Evolutionary conservation across 108 stramenopile species (phyloP), one percentile per base, ranked within the genome.

Genomic region (Skeletonema costatum): DNA sequence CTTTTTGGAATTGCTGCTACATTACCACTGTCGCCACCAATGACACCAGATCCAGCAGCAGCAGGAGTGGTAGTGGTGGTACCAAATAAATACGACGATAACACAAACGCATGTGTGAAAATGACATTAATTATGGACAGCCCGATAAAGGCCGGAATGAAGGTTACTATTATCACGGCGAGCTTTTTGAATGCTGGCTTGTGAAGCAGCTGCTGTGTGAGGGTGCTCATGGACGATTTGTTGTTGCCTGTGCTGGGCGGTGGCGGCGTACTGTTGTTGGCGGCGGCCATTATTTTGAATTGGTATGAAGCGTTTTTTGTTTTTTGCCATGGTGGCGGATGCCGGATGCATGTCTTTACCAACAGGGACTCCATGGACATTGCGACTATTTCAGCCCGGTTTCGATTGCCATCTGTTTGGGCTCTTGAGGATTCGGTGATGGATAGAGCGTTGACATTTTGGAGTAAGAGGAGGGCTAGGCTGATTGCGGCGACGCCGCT

Each of bases 351-450:
- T 35, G 33, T 35, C 33, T 41, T 11, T 12, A 1, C 11, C 11
- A 51, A 0, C 2, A 0, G 53, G 53, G 53, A 56, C 25, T 56
- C 53, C 53, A 56, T 5, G 21, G 25, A n/a, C 53, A 56, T 56
- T 56, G 53, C 53, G 53, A 56, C 53, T 25, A 1, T 10, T 56
- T 56, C 53, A 56, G 16, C 2, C 53, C 53, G 2, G 14, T 16
- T 53, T 53, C 53, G 53, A 53, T 25, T 8, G 53, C 25, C 5
- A 25, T 53, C 53, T 4, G 42, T 77, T 75, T 81, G 38, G 44
- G 83, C 76, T 32, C 76, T 71, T 4, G 77, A 50, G 3, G 81
- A 82, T 56, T 82, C 81, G 9, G 76, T 60, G 56, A 68, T 61
- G 44, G 71, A 72, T 29, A 72, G 44, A 39, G 71, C 33, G 30